Percentiles rank a stretch among this genome's conserved stretches.
These are phyloP conservation scores for Prunus davidiana DNA, from an alignment of 306 rosid genomes.

Conservation along the genomic window DNA sequence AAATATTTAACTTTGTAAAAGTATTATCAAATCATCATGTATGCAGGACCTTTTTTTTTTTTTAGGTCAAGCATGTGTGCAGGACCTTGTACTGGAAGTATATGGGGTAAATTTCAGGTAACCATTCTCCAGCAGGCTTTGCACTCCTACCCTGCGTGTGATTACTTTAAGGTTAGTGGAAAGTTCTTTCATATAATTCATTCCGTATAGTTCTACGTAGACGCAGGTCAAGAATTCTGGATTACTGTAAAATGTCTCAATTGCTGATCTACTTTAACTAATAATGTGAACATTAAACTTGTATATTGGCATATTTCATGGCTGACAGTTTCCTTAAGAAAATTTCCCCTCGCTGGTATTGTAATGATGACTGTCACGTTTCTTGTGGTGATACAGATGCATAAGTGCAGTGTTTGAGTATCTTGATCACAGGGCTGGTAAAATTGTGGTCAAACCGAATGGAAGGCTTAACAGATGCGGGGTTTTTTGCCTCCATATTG, in stretches of 20 bases:
- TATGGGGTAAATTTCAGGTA: too few species aligned
- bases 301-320: neutral
- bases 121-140: neutral
- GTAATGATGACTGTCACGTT: neutral
- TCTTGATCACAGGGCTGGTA: neutral
- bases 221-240: conserved; percentile 4
- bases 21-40: too few species aligned
- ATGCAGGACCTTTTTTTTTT: too few species aligned
- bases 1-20: too few species aligned
- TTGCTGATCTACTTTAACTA: neutral
- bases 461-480: too few species aligned
- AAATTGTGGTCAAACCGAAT: neutral
- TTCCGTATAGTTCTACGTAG: neutral
- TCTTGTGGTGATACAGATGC: neutral
- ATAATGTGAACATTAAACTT: neutral
- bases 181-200: neutral
- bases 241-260: neutral
- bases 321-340: neutral
- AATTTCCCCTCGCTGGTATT: neutral
- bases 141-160: neutral
- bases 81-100: too few species aligned
- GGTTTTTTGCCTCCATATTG: too few species aligned
- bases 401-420: too few species aligned
- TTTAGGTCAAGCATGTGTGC: too few species aligned
- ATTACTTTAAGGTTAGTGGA: neutral